phyloP scores from a whole-genome alignment of 2,329 filamentous ascomycete genomes.

The Colletotrichum theobromicola region DNA sequence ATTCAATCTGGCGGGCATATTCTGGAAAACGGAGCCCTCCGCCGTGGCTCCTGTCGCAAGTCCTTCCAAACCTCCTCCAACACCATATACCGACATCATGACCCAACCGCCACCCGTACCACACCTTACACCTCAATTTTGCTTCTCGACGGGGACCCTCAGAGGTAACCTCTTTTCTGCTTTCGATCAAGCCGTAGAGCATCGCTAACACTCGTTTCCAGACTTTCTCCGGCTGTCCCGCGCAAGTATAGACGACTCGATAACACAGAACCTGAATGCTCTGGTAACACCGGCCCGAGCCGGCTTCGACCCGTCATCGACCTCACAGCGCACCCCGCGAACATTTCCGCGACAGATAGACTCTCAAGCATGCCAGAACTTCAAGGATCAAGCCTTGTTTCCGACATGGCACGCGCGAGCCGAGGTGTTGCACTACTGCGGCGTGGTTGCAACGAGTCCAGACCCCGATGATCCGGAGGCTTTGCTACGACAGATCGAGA shows the following conservation, averaged over 20 bases:
- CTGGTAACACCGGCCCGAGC: conserved; percentile 75
- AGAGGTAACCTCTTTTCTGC: conserved; percentile 57
- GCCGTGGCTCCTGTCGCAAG: conserved; percentile 41
- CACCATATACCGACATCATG: conserved; percentile 46
- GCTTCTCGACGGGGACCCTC: conserved; percentile 73
- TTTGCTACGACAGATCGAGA: conserved; percentile 72
- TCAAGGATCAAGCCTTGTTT: conserved; percentile 82
- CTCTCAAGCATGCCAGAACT: conserved; percentile 66
- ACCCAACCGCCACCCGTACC: conserved; percentile 51
- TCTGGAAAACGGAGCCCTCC: conserved; percentile 51
- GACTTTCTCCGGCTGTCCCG: conserved; percentile 92
- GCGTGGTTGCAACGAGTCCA: conserved; percentile 82
- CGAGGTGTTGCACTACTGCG: conserved; percentile 88
- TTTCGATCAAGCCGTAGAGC: background rate
- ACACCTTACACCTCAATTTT: conserved; percentile 74
- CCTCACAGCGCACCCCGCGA: conserved; percentile 63
- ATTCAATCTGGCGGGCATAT: conserved; percentile 51
- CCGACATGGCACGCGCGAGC: conserved; percentile 86
- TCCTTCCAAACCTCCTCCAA: conserved; percentile 30
- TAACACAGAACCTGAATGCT: conserved; percentile 91
- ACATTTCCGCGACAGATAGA: conserved; percentile 61
- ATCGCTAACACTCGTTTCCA: conserved; percentile 39
- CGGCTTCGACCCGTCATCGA: conserved; percentile 83
- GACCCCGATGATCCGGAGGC: conserved; percentile 87
- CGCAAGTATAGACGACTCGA: conserved; percentile 87